These are phyloP conservation scores for Alternaria brassicae DNA, from an alignment of 2,329 filamentous ascomycete genomes.

Conservation along the genomic window DNA sequence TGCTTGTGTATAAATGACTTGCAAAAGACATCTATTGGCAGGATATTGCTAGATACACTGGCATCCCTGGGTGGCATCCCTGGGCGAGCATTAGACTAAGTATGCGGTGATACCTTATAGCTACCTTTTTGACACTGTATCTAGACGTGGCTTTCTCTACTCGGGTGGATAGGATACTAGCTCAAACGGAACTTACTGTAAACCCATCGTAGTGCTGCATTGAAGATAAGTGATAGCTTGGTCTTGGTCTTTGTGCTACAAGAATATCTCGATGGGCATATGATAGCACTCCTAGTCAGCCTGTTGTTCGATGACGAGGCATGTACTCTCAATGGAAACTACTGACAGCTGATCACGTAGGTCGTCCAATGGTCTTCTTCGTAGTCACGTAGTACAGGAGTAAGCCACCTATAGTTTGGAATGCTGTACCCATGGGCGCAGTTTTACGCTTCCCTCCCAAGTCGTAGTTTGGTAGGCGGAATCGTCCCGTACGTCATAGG, in stretches of 20 bases:
- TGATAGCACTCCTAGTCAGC: too few species aligned
- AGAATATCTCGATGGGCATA: neutral
- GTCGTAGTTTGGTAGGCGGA: too few species aligned
- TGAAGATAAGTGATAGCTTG: too few species aligned
- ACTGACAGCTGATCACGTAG: too few species aligned
- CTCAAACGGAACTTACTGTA: neutral
- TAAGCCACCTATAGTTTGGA: too few species aligned
- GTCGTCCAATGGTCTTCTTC: too few species aligned
- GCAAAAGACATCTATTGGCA: neutral
- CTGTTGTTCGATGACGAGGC: too few species aligned
- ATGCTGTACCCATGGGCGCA: too few species aligned
- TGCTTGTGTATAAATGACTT: neutral
- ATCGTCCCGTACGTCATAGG: too few species aligned
- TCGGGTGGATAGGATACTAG: neutral
- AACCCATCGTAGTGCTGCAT: neutral
- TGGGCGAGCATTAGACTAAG: neutral
- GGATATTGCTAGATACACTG: neutral
- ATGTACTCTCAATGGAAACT: too few species aligned
- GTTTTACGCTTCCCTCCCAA: too few species aligned
- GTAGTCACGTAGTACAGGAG: too few species aligned
- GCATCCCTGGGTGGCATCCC: neutral
- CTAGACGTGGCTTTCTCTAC: neutral
- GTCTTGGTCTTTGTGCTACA: neutral
- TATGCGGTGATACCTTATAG: slow-evolving; percentile 1
- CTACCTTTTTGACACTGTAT: neutral